These are phyloP conservation scores for Mrakia frigida DNA, from an alignment of 768 basidiomycete genomes.

Conservation along the genomic window DNA sequence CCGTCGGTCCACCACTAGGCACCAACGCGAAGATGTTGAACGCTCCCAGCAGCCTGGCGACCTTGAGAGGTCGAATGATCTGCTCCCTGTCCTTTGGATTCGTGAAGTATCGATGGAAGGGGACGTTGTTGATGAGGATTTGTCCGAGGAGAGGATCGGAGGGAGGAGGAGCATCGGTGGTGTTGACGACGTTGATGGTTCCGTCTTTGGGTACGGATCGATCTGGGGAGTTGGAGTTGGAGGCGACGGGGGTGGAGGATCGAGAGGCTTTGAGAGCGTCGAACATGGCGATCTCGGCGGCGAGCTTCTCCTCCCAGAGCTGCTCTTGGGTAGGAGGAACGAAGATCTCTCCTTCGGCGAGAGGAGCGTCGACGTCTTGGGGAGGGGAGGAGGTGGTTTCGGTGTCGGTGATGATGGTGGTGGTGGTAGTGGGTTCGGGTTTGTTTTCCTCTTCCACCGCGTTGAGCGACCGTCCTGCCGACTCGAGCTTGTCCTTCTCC, in stretches of 20 bases:
- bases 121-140: slow-evolving; percentile 78
- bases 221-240: slow-evolving; percentile 16
- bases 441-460: background rate
- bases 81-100: slow-evolving; percentile 70
- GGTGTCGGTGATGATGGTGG: background rate
- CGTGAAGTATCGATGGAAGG: slow-evolving; percentile 73
- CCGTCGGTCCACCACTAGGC: slow-evolving; percentile 82
- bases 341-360: background rate
- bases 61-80: slow-evolving; percentile 72
- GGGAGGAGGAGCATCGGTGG: background rate
- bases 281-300: background rate
- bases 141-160: slow-evolving; percentile 19
- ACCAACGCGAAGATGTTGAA: slow-evolving; percentile 70
- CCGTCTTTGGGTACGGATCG: slow-evolving; percentile 1
- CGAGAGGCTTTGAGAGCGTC: background rate
- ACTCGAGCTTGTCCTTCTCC: background rate
- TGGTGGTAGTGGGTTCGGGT: background rate
- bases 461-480: background rate
- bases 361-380: background rate
- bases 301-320: background rate
- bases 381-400: background rate
- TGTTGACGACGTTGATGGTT: slow-evolving; percentile 4
- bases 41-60: slow-evolving; percentile 75
- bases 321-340: background rate
- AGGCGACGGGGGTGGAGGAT: background rate